Evolutionary conservation across 768 basidiomycete species (phyloP), one percentile per base, ranked within the genome.

Genomic region (Podaxis carcinomalis): DNA sequence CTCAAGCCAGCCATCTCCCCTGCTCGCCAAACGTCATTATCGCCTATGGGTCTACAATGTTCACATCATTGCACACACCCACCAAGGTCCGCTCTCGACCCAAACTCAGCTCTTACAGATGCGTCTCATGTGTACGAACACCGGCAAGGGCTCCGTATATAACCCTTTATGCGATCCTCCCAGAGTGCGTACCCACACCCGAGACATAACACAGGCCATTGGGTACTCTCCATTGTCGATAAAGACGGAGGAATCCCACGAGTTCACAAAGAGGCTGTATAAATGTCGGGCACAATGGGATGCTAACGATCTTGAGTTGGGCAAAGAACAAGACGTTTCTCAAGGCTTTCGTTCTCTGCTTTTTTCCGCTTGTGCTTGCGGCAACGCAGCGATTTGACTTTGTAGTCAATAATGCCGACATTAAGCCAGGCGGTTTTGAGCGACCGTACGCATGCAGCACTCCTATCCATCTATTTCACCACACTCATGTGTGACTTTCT

Each of bases 391-490:
- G 10, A 14, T 36, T 53, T 7, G 52, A 53, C 2, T 53, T 53
- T 37, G 66, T 72, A 57, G 63, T 79, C 36, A 72, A 66, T 21
- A 82, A 82, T 64, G 70, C 69, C 14, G 51, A 60, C 19, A 68
- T 79, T 16, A 64, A 75, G 4, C 80, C 80, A 5, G 80, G 80
- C 44, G 80, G 80, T 2, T 78, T 75, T 47, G 63, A 51, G 28
- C 66, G 36, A 36, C 16, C n/a, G 36, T 53, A 68, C 3, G 51
- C 27, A 57, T 56, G n/a, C 9, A 2, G 21, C 35, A 35, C 5
- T 36, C 14, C 35, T 3, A 13, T 32, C 39, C 21, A 19, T 10
- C 46, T 4, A 16, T 1, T 13, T 7, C 6, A 35, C 23, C 2
- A 47, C 1, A 25, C 14, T 52, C 16, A n/a, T 19, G 5, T 19